phyloP scores from a whole-genome alignment of 495 filamentous ascomycete species.

The Jackrogersella minutella region DNA sequence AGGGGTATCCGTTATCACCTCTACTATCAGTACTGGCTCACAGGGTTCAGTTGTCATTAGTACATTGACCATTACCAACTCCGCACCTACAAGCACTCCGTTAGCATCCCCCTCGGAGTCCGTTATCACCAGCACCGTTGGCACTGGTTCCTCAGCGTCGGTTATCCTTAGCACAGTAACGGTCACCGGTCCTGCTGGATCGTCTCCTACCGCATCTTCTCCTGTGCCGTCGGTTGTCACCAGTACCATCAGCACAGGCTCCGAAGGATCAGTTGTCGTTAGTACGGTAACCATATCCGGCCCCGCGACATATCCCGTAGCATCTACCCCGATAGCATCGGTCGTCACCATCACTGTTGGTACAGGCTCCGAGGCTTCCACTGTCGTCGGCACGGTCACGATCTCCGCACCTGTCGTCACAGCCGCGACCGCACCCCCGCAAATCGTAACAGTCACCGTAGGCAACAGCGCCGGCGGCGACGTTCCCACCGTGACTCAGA shows the following conservation, averaged over 20 bases:
- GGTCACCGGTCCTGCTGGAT: neutral
- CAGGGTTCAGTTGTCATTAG: neutral
- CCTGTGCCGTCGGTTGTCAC: slow-evolving; percentile 25
- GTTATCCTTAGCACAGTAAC: neutral
- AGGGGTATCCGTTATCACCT: neutral
- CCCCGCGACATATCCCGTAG: neutral
- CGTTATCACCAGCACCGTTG: neutral
- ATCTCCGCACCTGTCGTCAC: neutral
- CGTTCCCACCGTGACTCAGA: neutral
- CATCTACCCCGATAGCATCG: neutral
- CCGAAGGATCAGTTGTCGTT: slow-evolving; percentile 15
- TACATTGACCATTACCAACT: neutral
- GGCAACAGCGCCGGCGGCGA: slow-evolving; percentile 9
- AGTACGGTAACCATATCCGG: slow-evolving; percentile 6
- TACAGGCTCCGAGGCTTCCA: neutral
- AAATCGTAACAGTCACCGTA: slow-evolving; percentile 32
- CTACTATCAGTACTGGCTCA: neutral
- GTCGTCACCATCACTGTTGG: neutral
- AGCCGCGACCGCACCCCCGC: neutral
- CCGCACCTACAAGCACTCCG: neutral
- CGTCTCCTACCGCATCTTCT: neutral
- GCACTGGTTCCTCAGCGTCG: neutral
- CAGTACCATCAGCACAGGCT: slow-evolving; percentile 10
- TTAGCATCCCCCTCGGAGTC: neutral
- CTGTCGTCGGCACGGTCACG: neutral